Evolutionary conservation across 1,284 basidiomycete genomes (phyloP).

Genomic region (Mycosarcoma maydis): DNA sequence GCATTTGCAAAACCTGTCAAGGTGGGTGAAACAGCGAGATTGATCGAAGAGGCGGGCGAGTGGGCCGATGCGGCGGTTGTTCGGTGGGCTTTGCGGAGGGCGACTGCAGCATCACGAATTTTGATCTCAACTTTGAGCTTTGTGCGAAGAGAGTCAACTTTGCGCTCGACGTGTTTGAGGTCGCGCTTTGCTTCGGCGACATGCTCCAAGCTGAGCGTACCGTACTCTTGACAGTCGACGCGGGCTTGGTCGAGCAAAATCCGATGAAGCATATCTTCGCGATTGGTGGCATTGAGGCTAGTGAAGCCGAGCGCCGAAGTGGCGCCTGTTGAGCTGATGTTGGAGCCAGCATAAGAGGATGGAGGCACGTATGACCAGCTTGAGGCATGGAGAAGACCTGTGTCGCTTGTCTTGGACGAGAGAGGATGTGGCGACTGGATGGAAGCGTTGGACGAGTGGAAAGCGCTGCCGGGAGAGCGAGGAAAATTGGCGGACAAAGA

Average conservation of each 20-base stretch:
- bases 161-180: slow-evolving; percentile 46
- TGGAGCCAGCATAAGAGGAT: slow-evolving; percentile 38
- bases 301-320: slow-evolving; percentile 25
- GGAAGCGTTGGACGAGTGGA: slow-evolving; percentile 31
- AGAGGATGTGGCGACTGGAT: slow-evolving; percentile 23
- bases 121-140: slow-evolving; percentile 57
- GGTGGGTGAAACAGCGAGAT: slow-evolving; percentile 24
- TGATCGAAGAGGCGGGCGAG: slow-evolving; percentile 23
- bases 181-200: slow-evolving; percentile 51
- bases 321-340: slow-evolving; percentile 22
- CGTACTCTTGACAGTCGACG: slow-evolving; percentile 51
- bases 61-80: slow-evolving; percentile 28
- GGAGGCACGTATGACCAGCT: slow-evolving; percentile 37
- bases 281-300: slow-evolving; percentile 17
- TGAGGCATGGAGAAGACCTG: slow-evolving; percentile 28
- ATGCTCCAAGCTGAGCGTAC: slow-evolving; percentile 44
- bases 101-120: slow-evolving; percentile 57
- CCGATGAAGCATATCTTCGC: slow-evolving; percentile 44
- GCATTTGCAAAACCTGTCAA: slow-evolving; percentile 8
- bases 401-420: slow-evolving; percentile 12
- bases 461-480: slow-evolving; percentile 14
- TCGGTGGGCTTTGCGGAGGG: slow-evolving; percentile 49
- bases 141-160: slow-evolving; percentile 31
- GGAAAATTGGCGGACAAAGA: slow-evolving; percentile 14
- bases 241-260: slow-evolving; percentile 47